Base-by-base conservation (phyloP, 257 asterid species). In the Datura wrightii region DNA sequence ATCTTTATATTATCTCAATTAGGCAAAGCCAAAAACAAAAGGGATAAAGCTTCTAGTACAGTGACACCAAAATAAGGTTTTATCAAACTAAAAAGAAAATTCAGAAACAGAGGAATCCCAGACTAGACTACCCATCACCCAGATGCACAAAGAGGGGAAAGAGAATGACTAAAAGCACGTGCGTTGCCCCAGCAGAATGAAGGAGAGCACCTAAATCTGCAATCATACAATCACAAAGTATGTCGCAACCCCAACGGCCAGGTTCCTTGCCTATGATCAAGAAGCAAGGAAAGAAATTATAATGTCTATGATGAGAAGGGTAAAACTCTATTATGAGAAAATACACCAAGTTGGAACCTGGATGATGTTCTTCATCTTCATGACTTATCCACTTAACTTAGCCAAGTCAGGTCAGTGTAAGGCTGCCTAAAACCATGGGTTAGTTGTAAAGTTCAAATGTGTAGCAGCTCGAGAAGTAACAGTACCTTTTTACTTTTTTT, bases 281-380 rank as follows among this genome's bases (percentile, higher is more conserved):
- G 82, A 76, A 50, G 62, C 82, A 50, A 46, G 42, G 62, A 53
- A 76, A 74, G 80, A 74, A 44, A 44, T 74, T 24, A 74, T 19
- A 48, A 24, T 24, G 39, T 74, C 39, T 11, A 48, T 24, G 42
- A 48, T 48, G 81, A n/a, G 60, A 31, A 72, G 36, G 36, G 41
- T 31, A 52, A 48, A 48, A 48, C 59, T 74, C 60, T 31, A 76
- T 48, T 50, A 24, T 50, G 44, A 50, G 46, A 50, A 50, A 14
- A 50, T 50, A 24, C 46, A 50, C 46, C 13, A 48, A 19, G 81
- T 76, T 50, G 81, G 44, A 76, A 76, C 81, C 81, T 13, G 81
- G 60, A 76, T 34, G 79, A 50, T 50, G 60, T 14, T 50, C 62
- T 72, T 24, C 59, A 3, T 15, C 60, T 50, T 76, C 62, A 7